These are phyloP conservation scores for Xylaria sp. DNA, from an alignment of 495 filamentous ascomycete genomes.

Conservation along the genomic window DNA sequence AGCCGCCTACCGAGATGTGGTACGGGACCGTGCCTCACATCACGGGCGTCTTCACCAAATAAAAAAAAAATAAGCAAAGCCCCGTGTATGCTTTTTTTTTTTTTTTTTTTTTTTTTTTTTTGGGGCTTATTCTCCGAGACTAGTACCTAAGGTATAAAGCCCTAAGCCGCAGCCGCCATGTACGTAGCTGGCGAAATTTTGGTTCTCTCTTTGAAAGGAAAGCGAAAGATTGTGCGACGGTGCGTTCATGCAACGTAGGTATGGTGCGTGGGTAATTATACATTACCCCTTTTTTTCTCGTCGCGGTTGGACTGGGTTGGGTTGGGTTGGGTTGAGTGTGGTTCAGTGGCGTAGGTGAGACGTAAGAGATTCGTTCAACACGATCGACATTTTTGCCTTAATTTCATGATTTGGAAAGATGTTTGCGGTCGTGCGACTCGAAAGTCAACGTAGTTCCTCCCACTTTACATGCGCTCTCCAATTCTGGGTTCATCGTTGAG, in stretches of 20 bases:
- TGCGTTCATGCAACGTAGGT: slow-evolving; percentile 9
- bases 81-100: no score
- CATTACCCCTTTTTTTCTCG: background rate
- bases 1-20: slow-evolving; percentile 52
- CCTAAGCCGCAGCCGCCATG: background rate
- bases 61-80: no score
- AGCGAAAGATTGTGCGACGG: background rate
- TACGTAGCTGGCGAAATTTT: background rate
- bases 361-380: background rate
- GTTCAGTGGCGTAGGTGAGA: background rate
- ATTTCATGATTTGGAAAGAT: background rate
- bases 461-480: background rate
- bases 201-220: background rate
- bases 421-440: background rate
- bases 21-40: slow-evolving; percentile 62
- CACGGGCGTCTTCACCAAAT: slow-evolving; percentile 60
- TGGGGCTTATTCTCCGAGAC: background rate
- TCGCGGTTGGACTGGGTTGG: no score
- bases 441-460: background rate
- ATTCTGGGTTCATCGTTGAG: background rate
- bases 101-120: no score
- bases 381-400: background rate
- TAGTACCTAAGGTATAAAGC: background rate
- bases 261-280: background rate
- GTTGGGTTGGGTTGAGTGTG: background rate